phyloP scores from a whole-genome alignment of 805 yeast species.

The Clavispora vitiphila region DNA sequence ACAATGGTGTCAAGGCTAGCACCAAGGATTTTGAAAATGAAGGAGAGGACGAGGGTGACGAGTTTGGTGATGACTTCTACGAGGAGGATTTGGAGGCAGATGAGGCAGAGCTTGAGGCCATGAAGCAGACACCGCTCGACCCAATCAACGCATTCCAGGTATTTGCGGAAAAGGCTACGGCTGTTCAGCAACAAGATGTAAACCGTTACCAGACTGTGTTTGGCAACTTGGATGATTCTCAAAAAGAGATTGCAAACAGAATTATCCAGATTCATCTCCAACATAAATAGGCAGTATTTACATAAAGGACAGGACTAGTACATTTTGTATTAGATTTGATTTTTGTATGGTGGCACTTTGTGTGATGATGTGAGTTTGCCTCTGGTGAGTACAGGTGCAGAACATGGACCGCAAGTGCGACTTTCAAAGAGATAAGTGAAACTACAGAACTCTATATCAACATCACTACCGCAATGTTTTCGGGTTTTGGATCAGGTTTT shows the following conservation, averaged over 20 bases:
- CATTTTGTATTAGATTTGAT: too few relatives aligned
- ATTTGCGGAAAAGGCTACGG: slow-evolving; percentile 51
- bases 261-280: slow-evolving; percentile 21
- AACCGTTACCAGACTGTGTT: slow-evolving; percentile 46
- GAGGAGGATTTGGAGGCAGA: slow-evolving; percentile 43
- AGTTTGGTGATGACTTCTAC: slow-evolving; percentile 21
- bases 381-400: background rate
- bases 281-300: slow-evolving; percentile 2
- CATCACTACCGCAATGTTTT: slow-evolving; percentile 27
- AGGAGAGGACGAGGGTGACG: slow-evolving; percentile 27
- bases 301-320: background rate
- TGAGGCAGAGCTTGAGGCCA: slow-evolving; percentile 78
- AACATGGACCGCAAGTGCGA: background rate
- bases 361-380: background rate
- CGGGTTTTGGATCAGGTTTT: slow-evolving; percentile 37
- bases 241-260: slow-evolving; percentile 27
- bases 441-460: background rate
- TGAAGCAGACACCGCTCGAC: slow-evolving; percentile 76
- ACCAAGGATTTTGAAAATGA: slow-evolving; percentile 17
- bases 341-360: background rate
- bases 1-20: slow-evolving; percentile 27
- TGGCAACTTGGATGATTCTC: slow-evolving; percentile 32
- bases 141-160: slow-evolving; percentile 63
- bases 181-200: slow-evolving; percentile 45
- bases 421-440: background rate